Evolutionary conservation across 257 asterid genomes (phyloP).

Genomic region (Capsicum chinense): DNA sequence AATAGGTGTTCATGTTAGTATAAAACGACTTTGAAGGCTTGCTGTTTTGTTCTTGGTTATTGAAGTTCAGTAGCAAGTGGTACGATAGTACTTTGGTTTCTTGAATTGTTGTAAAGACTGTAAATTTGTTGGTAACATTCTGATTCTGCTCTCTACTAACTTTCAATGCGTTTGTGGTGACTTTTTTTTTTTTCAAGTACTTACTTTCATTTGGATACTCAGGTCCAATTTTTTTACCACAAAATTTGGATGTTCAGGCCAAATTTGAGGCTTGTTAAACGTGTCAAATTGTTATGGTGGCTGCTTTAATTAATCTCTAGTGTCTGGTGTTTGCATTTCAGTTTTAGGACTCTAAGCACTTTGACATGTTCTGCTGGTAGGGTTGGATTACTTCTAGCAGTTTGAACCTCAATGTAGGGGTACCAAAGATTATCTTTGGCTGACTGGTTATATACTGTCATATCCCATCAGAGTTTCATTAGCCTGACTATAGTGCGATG

Average conservation of each 20-base stretch:
- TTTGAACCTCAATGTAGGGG: not conserved
- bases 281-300: not conserved
- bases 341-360: not conserved
- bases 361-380: not conserved
- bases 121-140: constrained; percentile 8
- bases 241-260: too few relatives aligned
- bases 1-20: not conserved
- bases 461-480: not conserved
- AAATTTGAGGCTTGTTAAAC: not conserved
- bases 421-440: not conserved
- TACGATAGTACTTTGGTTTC: not conserved
- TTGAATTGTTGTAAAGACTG: constrained; percentile 18
- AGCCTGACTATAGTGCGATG: not conserved
- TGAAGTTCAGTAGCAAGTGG: not conserved
- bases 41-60: not conserved
- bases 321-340: not conserved
- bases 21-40: not conserved
- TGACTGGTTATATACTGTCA: not conserved
- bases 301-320: not conserved
- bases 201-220: not conserved
- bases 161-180: not conserved
- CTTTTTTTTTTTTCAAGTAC: not conserved
- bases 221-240: not conserved
- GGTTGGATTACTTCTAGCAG: too few relatives aligned
- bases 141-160: not conserved